These are phyloP conservation scores for Botrytis hyacinthi DNA, from an alignment of 2,329 filamentous ascomycete genomes.

Conservation along the genomic window DNA sequence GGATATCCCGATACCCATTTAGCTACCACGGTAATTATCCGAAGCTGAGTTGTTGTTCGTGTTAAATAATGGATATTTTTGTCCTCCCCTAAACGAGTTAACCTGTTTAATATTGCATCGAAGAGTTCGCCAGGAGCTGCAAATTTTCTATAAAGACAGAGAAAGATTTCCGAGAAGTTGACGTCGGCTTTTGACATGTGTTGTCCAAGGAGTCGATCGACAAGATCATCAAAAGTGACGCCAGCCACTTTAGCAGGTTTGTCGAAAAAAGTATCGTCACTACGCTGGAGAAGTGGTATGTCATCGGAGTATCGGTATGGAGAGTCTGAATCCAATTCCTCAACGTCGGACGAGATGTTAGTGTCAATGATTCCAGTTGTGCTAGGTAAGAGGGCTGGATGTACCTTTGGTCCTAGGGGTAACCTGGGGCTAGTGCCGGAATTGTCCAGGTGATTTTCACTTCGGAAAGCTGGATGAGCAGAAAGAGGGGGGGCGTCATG, in stretches of 20 bases:
- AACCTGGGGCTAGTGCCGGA: slow-evolving; percentile 27
- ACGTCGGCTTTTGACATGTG: slow-evolving; percentile 83
- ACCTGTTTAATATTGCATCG: slow-evolving; percentile 70
- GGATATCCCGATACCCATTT: slow-evolving; percentile 90
- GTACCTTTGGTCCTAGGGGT: slow-evolving; percentile 23
- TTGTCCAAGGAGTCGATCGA: slow-evolving; percentile 80
- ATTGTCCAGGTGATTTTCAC: slow-evolving; percentile 30
- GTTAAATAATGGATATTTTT: slow-evolving; percentile 67
- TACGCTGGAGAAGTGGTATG: slow-evolving; percentile 63
- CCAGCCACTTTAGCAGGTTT: slow-evolving; percentile 52
- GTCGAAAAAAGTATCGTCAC: slow-evolving; percentile 60
- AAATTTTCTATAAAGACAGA: slow-evolving; percentile 93
- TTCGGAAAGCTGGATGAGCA: slow-evolving; percentile 36
- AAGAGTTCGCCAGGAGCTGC: slow-evolving; percentile 78
- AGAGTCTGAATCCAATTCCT: slow-evolving; percentile 68
- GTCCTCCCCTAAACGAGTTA: slow-evolving; percentile 68
- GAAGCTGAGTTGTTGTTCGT: slow-evolving; percentile 76
- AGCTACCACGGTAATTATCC: slow-evolving; percentile 78
- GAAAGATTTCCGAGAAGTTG: slow-evolving; percentile 84
- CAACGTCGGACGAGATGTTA: slow-evolving; percentile 41
- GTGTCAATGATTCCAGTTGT: slow-evolving; percentile 27
- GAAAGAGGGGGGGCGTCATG: slow-evolving; percentile 37
- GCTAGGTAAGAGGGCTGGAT: slow-evolving; percentile 29
- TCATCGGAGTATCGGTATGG: slow-evolving; percentile 66
- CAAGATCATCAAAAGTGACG: slow-evolving; percentile 66